phyloP scores from a whole-genome alignment of 2,329 filamentous ascomycete genomes.

The Ceratocystis cacaofunesta region DNA sequence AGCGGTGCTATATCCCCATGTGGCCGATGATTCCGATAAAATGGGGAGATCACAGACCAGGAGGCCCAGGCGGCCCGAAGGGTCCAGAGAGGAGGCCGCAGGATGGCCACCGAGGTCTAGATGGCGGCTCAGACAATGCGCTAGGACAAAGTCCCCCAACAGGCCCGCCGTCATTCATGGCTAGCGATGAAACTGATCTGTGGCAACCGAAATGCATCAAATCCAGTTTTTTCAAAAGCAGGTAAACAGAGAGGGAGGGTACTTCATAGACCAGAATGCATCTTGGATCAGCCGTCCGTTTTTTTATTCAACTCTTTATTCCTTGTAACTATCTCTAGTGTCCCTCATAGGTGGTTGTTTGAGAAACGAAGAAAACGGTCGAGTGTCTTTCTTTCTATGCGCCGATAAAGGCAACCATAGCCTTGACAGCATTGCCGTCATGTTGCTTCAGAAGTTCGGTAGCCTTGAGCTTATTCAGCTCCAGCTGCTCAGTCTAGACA shows the following conservation, averaged over 20 bases:
- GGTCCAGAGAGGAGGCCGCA: not conserved
- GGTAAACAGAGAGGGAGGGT: not conserved
- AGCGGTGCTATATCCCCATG: slow-evolving; percentile 36
- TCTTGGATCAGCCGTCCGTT: not conserved
- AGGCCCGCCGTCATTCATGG: not conserved
- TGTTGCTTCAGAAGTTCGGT: slow-evolving; percentile 59
- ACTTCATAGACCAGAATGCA: not conserved
- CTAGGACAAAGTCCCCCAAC: not conserved
- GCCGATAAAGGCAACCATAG: slow-evolving; percentile 43
- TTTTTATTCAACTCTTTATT: slow-evolving; percentile 1
- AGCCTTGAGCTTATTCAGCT: slow-evolving; percentile 55
- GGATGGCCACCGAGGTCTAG: not conserved
- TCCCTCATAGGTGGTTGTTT: too few species aligned
- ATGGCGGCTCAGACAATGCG: slow-evolving; percentile 5
- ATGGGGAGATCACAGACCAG: not conserved
- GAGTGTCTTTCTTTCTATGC: slow-evolving; percentile 18
- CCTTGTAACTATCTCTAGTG: not conserved
- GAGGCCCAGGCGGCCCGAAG: not conserved
- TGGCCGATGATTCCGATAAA: slow-evolving; percentile 28
- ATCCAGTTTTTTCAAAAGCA: slow-evolving; percentile 9
- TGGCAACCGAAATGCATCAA: slow-evolving; percentile 23
- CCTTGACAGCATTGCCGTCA: slow-evolving; percentile 54
- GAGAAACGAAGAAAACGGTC: not conserved
- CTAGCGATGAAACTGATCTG: slow-evolving; percentile 17
- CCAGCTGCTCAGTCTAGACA: slow-evolving; percentile 50